Base-by-base conservation (phyloP, 495 filamentous ascomycete genomes). In the Aspergillus hancockii region DNA sequence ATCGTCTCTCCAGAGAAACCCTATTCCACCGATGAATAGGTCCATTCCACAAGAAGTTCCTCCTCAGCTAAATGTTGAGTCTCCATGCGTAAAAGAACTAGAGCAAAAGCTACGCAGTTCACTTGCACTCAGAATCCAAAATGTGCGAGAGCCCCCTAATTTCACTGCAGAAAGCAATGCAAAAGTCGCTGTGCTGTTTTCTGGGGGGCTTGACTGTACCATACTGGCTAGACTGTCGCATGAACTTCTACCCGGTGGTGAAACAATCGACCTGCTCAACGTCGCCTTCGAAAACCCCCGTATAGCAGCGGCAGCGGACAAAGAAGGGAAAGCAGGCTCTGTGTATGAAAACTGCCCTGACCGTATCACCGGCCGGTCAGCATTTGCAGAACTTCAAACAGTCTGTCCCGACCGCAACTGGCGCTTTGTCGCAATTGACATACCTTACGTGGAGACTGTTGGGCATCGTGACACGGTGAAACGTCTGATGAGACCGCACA, bases 211-310 rank as follows among this genome's bases (percentile, higher is more conserved):
- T 9, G 94, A 99, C 69, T 97, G 94, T 70, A 93, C 92, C 3
- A 73, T 96, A 0, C 79, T 99, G 25, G 93, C 95, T 13, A 81
- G 92, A 52, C 70, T 98, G 23, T 76, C 82, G n/a, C 92, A 97
- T 63, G 89, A 96, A 28, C 72, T 92, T 22, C 70, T 97, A 9
- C 89, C 91, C 0, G 22, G 67, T 2, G 68, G 79, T 6, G 85
- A 94, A 59, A 74, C 77, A 7, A 88, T 99, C 59, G 92, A 97
- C 67, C 81, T 99, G 0, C 81, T 98, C 19, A 99, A 99, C 63
- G 93, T 99, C 45, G 94, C 92, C 0, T 99, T 99, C 63, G 90
- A 98, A 68, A 98, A 98, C 65, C 91, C 91, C 0, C 83, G 93
- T 21, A 85, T 90, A 6, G 79, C 74, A 2, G 81, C 82, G 22